phyloP scores from a whole-genome alignment of 192 early-diverging fungal genomes.

The Chytriomyces sp. region DNA sequence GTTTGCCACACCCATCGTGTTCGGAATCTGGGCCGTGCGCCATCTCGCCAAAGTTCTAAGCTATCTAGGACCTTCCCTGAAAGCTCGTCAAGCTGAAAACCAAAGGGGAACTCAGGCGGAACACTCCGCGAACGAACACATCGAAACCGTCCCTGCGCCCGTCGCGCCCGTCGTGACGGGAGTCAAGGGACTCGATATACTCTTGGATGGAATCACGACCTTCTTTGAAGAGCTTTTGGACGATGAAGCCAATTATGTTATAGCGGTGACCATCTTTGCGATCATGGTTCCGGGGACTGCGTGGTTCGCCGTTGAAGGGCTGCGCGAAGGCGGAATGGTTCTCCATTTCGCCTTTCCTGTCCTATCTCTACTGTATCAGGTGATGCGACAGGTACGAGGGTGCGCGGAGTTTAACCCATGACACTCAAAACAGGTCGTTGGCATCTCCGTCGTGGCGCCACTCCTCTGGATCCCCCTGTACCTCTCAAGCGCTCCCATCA shows the following conservation, averaged over 20 bases:
- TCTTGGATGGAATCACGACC: background rate
- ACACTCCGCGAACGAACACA: too few species aligned
- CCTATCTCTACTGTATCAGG: background rate
- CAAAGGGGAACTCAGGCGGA: too few species aligned
- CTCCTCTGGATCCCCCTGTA: background rate
- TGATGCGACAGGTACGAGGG: too few species aligned
- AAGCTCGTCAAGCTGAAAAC: too few species aligned
- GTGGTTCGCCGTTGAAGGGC: background rate
- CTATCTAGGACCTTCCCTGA: too few species aligned
- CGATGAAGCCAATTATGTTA: background rate
- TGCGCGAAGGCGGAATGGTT: background rate
- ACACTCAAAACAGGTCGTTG: background rate
- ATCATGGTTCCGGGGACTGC: background rate
- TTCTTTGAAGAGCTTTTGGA: conserved; percentile 1
- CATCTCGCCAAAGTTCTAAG: too few species aligned
- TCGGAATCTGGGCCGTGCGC: too few species aligned
- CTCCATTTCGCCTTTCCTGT: background rate
- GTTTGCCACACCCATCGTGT: too few species aligned
- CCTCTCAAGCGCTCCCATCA: background rate
- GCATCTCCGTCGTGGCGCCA: background rate
- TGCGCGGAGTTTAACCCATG: too few species aligned
- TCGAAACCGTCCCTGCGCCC: too few species aligned
- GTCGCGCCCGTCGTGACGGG: too few species aligned
- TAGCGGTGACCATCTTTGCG: background rate
- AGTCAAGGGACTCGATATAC: background rate